Percentiles rank a stretch among this genome's conserved stretches.
phyloP scores from a whole-genome alignment of 2,329 filamentous ascomycete genomes.

The Aureobasidium lini region DNA sequence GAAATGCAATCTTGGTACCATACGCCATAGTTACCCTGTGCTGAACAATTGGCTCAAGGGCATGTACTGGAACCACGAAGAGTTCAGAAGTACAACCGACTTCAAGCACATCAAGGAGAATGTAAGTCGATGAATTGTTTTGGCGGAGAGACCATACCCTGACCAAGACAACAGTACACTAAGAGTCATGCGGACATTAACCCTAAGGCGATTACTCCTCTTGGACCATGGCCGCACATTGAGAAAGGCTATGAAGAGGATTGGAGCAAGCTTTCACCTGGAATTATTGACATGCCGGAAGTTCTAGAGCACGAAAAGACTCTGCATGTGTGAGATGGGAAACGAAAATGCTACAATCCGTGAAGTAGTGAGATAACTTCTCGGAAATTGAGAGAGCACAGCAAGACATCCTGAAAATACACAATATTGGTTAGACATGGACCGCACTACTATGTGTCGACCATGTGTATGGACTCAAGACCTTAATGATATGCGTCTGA shows the following conservation, averaged over 20 bases:
- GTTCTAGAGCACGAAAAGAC: conserved; percentile 28
- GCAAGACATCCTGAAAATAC: too few species aligned
- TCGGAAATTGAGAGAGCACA: too few species aligned
- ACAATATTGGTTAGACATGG: too few species aligned
- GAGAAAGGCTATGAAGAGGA: conserved; percentile 46
- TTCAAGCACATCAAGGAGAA: conserved; percentile 65
- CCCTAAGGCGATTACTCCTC: conserved; percentile 53
- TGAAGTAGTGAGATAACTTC: too few species aligned
- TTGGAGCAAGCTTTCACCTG: conserved; percentile 41
- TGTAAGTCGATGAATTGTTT: conserved; percentile 28
- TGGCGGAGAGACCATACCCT: background rate
- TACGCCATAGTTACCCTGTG: conserved; percentile 51
- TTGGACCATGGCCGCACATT: conserved; percentile 54
- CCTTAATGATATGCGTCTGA: too few species aligned
- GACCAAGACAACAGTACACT: conserved; percentile 34
- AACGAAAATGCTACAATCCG: background rate
- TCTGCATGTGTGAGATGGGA: conserved; percentile 11
- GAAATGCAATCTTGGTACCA: conserved; percentile 56
- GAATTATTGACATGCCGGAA: conserved; percentile 39
- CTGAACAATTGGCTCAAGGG: conserved; percentile 54
- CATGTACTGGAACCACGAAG: conserved; percentile 49
- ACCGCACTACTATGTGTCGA: too few species aligned
- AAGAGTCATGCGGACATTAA: conserved; percentile 56
- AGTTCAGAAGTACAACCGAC: conserved; percentile 52
- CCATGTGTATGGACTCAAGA: too few species aligned